Evolutionary conservation across 2,329 filamentous ascomycete species (phyloP).

Genomic region (Botryotinia calthae): DNA sequence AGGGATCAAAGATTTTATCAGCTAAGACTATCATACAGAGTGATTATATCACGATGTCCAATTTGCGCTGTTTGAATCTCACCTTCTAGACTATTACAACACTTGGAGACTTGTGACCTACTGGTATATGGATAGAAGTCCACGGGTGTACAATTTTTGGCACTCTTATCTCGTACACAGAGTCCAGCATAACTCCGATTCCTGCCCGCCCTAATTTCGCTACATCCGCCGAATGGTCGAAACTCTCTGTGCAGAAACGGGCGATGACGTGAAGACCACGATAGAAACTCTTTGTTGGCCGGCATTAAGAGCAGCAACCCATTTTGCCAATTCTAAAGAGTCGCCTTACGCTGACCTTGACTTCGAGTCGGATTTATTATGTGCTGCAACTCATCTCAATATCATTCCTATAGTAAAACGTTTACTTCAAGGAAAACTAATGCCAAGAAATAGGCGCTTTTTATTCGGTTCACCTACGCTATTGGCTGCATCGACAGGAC

Average conservation of each 20-base stretch:
- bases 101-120: accelerated
- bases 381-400: background rate
- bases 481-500: constrained; percentile 22
- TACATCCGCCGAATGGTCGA: background rate
- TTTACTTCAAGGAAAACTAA: background rate
- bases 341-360: accelerated
- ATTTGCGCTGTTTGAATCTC: background rate
- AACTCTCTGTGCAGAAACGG: background rate
- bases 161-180: background rate
- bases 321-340: accelerated
- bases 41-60: background rate
- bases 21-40: background rate
- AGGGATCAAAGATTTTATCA: no score
- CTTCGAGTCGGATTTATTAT: background rate
- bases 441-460: accelerated
- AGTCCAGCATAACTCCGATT: background rate
- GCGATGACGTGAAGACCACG: background rate
- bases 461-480: constrained; percentile 17
- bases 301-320: accelerated
- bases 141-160: background rate
- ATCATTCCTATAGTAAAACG: background rate
- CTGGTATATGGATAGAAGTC: no score
- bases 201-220: background rate
- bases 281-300: background rate
- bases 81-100: background rate